These are phyloP conservation scores for Quercus robur DNA, from an alignment of 306 rosid species.

Conservation along the genomic window DNA sequence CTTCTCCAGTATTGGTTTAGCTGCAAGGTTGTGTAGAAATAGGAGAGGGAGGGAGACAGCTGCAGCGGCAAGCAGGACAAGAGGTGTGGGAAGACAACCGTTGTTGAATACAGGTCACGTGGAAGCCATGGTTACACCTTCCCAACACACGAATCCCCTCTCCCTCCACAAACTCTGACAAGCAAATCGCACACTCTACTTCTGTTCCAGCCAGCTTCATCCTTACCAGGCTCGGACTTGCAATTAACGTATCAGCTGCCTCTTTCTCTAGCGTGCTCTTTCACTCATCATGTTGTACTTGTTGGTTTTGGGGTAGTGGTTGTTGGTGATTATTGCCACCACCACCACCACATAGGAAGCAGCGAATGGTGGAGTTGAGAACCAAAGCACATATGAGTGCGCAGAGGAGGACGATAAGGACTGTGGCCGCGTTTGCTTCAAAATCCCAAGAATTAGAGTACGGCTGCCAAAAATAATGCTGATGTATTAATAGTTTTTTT, in stretches of 20 bases:
- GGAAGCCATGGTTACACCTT: too few species aligned
- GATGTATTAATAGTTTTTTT: too few species aligned
- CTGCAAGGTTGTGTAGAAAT: too few species aligned
- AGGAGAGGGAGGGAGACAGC: too few species aligned
- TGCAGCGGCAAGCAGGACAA: too few species aligned
- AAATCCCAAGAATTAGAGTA: conserved; percentile 35
- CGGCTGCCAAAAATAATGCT: conserved; percentile 18
- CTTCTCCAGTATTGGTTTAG: too few species aligned
- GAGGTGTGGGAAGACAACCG: too few species aligned
- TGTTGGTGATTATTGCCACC: neutral
- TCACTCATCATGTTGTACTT: neutral
- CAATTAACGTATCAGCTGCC: neutral
- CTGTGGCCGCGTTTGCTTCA: conserved; percentile 43
- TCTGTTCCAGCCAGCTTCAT: conserved; percentile 32
- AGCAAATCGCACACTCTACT: conserved; percentile 35
- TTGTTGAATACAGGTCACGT: too few species aligned
- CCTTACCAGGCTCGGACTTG: conserved; percentile 22
- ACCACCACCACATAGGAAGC: conserved; percentile 29
- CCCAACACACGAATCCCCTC: too few species aligned
- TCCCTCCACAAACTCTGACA: too few species aligned
- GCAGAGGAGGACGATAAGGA: conserved; percentile 45
- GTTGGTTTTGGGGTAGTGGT: neutral
- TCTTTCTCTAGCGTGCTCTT: conserved; percentile 1
- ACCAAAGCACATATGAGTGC: conserved; percentile 38
- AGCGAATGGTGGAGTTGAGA: conserved; percentile 41